phyloP scores from a whole-genome alignment of 176 grass and related monocot genomes.

The Bothriochloa decipiens region DNA sequence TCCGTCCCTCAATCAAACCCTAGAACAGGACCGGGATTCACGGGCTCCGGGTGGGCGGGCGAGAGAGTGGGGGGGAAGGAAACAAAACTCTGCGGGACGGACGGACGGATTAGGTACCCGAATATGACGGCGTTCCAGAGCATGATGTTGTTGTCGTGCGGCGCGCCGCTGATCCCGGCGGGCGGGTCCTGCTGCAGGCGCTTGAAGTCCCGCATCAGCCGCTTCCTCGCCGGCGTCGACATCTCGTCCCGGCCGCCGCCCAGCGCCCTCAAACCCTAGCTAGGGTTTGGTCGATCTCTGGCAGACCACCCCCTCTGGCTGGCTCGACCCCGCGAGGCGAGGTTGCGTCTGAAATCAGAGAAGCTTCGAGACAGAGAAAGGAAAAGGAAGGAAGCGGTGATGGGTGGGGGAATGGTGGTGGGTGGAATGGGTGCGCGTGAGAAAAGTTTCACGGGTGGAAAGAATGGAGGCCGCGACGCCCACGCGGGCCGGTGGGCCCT shows the following conservation, averaged over 20 bases:
- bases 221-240: constrained; percentile 99
- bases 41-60: no score
- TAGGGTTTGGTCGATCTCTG: constrained; percentile 37
- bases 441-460: constrained; percentile 9
- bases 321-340: background rate
- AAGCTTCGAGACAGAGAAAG: constrained; percentile 25
- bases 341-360: constrained; percentile 36
- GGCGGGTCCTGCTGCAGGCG: constrained; percentile 96
- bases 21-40: background rate
- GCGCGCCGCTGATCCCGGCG: constrained; percentile 91
- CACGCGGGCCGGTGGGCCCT: background rate
- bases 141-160: constrained; percentile 98
- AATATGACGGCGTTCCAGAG: constrained; percentile 99
- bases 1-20: constrained; percentile 7
- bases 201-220: constrained; percentile 99
- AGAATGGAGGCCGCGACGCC: background rate
- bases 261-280: constrained; percentile 30
- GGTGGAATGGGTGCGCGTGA: background rate
- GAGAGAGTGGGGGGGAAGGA: no score
- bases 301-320: background rate
- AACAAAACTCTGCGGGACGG: background rate
- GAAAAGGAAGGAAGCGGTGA: background rate
- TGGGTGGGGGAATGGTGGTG: background rate
- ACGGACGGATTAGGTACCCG: constrained; percentile 45
- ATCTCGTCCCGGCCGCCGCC: constrained; percentile 41